These are phyloP conservation scores for Emergomyces orientalis DNA, from an alignment of 2,329 filamentous ascomycete species.

Conservation along the genomic window DNA sequence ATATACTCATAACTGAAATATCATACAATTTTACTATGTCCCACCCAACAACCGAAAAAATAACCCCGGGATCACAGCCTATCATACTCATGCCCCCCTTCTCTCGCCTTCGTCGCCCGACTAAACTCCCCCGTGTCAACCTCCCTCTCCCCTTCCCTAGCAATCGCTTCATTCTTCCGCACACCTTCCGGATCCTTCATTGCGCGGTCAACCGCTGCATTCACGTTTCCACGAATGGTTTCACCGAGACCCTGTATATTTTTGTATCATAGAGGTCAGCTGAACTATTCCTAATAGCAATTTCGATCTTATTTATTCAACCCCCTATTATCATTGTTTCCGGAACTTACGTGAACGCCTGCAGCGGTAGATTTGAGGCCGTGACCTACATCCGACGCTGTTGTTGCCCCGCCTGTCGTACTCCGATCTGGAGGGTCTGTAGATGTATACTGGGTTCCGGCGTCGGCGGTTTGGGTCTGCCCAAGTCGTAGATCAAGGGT, in stretches of 20 bases:
- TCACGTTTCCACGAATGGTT: slow-evolving; percentile 31
- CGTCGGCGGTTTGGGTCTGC: background rate
- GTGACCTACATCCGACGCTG: slow-evolving; percentile 15
- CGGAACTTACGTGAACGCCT: slow-evolving; percentile 28
- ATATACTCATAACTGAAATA: background rate
- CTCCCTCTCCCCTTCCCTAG: slow-evolving; percentile 28
- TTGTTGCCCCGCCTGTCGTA: background rate
- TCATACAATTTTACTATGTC: background rate
- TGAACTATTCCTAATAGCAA: background rate
- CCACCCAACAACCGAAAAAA: background rate
- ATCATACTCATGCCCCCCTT: slow-evolving; percentile 13
- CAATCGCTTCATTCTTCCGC: slow-evolving; percentile 30
- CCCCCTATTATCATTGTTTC: background rate
- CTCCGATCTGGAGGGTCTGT: background rate
- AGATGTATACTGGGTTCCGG: background rate
- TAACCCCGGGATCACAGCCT: background rate
- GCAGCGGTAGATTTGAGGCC: slow-evolving; percentile 24
- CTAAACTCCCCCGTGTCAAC: slow-evolving; percentile 25
- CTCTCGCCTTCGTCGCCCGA: slow-evolving; percentile 13
- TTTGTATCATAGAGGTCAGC: background rate
- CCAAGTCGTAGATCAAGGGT: background rate
- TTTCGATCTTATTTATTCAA: background rate
- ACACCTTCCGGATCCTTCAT: slow-evolving; percentile 31
- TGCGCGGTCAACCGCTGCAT: slow-evolving; percentile 30
- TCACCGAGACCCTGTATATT: slow-evolving; percentile 31